phyloP scores from a whole-genome alignment of 2,329 filamentous ascomycete species.

The Claviceps purpurea region DNA sequence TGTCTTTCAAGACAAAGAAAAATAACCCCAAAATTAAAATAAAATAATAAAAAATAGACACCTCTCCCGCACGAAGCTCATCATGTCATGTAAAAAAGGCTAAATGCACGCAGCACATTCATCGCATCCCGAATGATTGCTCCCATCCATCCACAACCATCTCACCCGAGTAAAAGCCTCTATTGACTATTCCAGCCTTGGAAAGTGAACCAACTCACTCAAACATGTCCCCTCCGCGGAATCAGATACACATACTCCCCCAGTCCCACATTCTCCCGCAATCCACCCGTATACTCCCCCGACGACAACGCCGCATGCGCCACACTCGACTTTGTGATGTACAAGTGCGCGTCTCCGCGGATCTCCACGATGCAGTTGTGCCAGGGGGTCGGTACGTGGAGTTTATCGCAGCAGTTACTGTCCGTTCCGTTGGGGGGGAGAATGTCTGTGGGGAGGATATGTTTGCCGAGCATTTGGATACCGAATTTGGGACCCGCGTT shows the following conservation, averaged over 20 bases:
- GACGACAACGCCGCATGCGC: conserved; percentile 6
- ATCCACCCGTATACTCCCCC: conserved; percentile 1
- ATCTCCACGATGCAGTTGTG: conserved; percentile 26
- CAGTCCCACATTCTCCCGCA: neutral
- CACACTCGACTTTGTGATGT: conserved; percentile 12
- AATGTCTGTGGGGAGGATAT: conserved; percentile 18
- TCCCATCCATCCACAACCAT: neutral
- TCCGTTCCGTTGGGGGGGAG: conserved; percentile 14
- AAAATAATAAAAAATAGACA: too few species aligned
- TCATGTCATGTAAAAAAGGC: too few species aligned
- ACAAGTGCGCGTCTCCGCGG: conserved; percentile 9
- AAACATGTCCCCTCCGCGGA: neutral
- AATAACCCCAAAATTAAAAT: too few species aligned
- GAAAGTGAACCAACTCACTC: neutral
- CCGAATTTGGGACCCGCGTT: conserved; percentile 29
- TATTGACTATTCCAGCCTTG: too few species aligned
- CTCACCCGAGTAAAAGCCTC: neutral
- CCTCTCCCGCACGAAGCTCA: too few species aligned
- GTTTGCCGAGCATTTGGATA: conserved; percentile 23
- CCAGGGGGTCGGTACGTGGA: conserved; percentile 28
- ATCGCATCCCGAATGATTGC: too few species aligned
- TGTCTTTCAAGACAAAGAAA: too few species aligned
- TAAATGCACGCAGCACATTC: too few species aligned
- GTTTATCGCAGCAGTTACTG: conserved; percentile 11
- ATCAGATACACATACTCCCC: conserved; percentile 1